Conservation (phyloP, 1,284 basidiomycete genomes). For the Trichosporon sp. region DNA sequence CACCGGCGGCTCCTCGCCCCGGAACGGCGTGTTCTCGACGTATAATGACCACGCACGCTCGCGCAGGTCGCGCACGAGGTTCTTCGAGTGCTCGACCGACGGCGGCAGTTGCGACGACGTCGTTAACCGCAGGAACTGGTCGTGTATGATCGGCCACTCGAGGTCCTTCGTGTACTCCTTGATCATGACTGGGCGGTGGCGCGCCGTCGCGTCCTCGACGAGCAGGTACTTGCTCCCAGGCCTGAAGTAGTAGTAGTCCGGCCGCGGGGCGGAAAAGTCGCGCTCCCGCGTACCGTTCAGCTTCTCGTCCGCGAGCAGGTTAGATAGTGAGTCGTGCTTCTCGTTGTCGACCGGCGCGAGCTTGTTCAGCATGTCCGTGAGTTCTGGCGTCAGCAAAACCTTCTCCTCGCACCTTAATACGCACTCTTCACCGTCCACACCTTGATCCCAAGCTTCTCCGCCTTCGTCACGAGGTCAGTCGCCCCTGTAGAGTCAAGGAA, state of each 20-base stretch:
- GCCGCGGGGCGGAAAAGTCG: conserved; percentile 78
- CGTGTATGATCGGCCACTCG: conserved; percentile 56
- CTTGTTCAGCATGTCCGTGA: conserved; percentile 29
- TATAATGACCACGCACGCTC: conserved; percentile 41
- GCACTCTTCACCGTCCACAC: conserved; percentile 77
- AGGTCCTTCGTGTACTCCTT: conserved; percentile 54
- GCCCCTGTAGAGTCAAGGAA: conserved; percentile 48
- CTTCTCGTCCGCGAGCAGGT: conserved; percentile 79
- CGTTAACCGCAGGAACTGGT: conserved; percentile 44
- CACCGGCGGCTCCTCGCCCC: conserved; percentile 36
- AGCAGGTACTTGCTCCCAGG: conserved; percentile 75
- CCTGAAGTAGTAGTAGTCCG: conserved; percentile 85
- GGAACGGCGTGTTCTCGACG: conserved; percentile 36
- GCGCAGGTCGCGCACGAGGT: conserved; percentile 30
- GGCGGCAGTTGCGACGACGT: conserved; percentile 27
- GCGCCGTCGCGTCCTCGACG: conserved; percentile 81
- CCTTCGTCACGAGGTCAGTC: conserved; percentile 66
- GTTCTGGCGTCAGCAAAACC: conserved; percentile 24
- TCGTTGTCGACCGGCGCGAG: conserved; percentile 53
- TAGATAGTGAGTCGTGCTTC: conserved; percentile 46
- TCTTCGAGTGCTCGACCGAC: conserved; percentile 8
- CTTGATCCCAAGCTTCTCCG: conserved; percentile 73
- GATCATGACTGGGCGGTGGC: conserved; percentile 57
- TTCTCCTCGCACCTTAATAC: conserved; percentile 45
- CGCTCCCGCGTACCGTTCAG: conserved; percentile 83